phyloP scores from a whole-genome alignment of 495 filamentous ascomycete genomes.

The Lasiosphaeriaceae sp. region DNA sequence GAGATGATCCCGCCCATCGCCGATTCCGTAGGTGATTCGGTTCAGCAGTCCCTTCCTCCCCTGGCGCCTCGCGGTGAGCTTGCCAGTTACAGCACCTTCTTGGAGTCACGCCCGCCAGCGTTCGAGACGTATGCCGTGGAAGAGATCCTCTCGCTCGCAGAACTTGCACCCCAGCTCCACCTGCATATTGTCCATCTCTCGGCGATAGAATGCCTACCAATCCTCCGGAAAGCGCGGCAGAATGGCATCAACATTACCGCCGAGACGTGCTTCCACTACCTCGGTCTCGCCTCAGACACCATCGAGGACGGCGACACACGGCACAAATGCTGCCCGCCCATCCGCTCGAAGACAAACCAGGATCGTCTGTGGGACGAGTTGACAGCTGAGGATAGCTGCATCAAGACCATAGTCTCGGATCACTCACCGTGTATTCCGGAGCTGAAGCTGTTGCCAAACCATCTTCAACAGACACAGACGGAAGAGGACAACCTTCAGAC shows the following conservation, averaged over 20 bases:
- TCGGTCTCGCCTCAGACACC: constrained; percentile 82
- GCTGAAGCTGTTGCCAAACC: constrained; percentile 78
- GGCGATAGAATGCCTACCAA: constrained; percentile 84
- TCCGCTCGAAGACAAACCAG: constrained; percentile 78
- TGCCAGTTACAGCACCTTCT: constrained; percentile 81
- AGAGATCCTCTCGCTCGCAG: constrained; percentile 76
- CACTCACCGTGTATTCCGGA: constrained; percentile 95
- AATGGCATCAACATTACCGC: constrained; percentile 86
- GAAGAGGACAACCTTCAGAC: constrained; percentile 22
- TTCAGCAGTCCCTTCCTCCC: constrained; percentile 69
- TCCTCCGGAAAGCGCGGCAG: constrained; percentile 76
- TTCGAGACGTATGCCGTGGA: constrained; percentile 92
- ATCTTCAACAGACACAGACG: constrained; percentile 40
- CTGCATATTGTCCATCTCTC: constrained; percentile 95
- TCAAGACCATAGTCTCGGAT: constrained; percentile 93
- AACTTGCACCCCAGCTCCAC: constrained; percentile 75
- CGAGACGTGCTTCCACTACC: constrained; percentile 98
- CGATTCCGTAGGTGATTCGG: constrained; percentile 74
- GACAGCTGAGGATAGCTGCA: constrained; percentile 65
- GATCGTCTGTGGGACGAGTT: constrained; percentile 87
- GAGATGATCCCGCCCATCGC: constrained; percentile 93
- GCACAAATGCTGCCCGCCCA: constrained; percentile 97
- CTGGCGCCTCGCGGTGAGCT: constrained; percentile 70
- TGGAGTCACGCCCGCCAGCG: constrained; percentile 81
- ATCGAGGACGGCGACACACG: constrained; percentile 87